Conservation (phyloP, 225 moss, liverwort and hornwort genomes). For the Straminergon stramineum region DNA sequence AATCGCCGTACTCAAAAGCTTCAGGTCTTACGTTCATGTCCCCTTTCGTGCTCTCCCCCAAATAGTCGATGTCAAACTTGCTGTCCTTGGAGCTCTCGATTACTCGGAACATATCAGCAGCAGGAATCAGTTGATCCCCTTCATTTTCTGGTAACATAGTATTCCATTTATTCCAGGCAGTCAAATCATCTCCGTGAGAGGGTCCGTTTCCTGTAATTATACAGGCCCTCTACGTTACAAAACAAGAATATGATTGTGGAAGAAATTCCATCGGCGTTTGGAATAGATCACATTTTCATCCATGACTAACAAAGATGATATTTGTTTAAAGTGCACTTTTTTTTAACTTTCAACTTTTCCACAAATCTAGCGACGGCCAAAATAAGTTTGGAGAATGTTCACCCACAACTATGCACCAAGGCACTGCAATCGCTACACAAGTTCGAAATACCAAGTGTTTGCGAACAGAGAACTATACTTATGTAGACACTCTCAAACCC, state of each 20-base stretch:
- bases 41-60: conserved; percentile 71
- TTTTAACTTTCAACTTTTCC: background rate
- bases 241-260: background rate
- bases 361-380: background rate
- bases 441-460: background rate
- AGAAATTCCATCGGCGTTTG: background rate
- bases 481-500: background rate
- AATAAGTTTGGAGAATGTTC: background rate
- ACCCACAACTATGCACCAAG: background rate
- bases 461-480: background rate
- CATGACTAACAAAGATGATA: background rate
- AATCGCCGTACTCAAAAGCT: conserved; percentile 60
- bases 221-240: conserved; percentile 6
- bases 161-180: conserved; percentile 45
- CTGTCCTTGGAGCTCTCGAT: conserved; percentile 55
- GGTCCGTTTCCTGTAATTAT: conserved; percentile 21
- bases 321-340: background rate
- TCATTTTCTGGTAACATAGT: conserved; percentile 27
- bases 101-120: conserved; percentile 46
- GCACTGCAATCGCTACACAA: background rate
- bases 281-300: background rate
- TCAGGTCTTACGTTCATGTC: conserved; percentile 71
- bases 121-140: conserved; percentile 37
- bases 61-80: conserved; percentile 63
- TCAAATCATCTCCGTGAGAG: conserved; percentile 26